phyloP scores from a whole-genome alignment of 768 basidiomycete species.

The Boletellus ananiceps region DNA sequence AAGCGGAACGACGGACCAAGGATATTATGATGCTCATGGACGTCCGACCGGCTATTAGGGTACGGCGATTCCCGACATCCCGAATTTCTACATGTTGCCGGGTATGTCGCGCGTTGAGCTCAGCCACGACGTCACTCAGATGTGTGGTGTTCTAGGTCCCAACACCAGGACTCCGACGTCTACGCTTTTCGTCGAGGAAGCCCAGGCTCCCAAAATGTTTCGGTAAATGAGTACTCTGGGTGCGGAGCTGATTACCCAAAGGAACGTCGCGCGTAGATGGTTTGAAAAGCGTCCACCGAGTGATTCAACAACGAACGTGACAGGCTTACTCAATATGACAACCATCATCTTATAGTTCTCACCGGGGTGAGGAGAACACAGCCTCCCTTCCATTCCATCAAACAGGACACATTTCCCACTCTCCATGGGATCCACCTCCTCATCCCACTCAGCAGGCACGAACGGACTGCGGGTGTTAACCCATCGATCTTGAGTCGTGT shows the following conservation, averaged over 20 bases:
- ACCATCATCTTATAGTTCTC: not conserved
- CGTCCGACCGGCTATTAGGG: slow-evolving; percentile 18
- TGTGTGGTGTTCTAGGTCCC: slow-evolving; percentile 13
- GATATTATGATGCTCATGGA: slow-evolving; percentile 25
- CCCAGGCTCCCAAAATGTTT: no score
- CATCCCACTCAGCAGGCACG: not conserved
- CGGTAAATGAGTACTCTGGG: no score
- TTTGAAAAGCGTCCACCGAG: no score
- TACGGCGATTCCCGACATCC: slow-evolving; percentile 26
- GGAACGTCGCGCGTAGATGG: no score
- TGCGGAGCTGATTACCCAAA: no score
- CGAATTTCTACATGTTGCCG: slow-evolving; percentile 32
- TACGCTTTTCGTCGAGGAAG: no score
- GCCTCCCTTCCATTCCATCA: not conserved
- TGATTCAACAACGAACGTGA: no score
- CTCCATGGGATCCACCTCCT: not conserved
- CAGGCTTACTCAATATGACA: not conserved
- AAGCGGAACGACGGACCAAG: slow-evolving; percentile 19
- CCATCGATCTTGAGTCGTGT: slow-evolving; percentile 2
- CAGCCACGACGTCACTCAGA: not conserved
- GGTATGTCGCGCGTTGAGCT: slow-evolving; percentile 15
- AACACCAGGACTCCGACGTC: slow-evolving; percentile 14
- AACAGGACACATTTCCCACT: not conserved
- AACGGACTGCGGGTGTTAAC: not conserved
- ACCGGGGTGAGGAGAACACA: not conserved